A percentile compares a stretch with the other conserved stretches of the same genome.
Evolutionary conservation across 2,329 filamentous ascomycete species (phyloP).

Genomic region (Truncatella angustata): DNA sequence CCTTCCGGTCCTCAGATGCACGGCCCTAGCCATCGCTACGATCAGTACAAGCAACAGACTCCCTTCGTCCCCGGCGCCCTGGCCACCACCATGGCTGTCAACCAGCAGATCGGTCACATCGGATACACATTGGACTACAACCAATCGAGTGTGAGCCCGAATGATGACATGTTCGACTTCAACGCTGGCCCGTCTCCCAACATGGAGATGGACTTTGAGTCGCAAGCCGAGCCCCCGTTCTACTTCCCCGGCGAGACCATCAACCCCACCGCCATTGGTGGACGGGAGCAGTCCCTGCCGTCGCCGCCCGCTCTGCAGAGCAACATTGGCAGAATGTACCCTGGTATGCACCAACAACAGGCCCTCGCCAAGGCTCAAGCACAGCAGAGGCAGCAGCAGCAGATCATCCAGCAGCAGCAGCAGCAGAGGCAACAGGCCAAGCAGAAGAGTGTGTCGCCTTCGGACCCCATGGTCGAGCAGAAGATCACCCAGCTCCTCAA

Average conservation of each 20-base stretch:
- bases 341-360: constrained; percentile 89
- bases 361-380: constrained; percentile 72
- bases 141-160: constrained; percentile 57
- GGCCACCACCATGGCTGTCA: constrained; percentile 76
- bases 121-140: constrained; percentile 54
- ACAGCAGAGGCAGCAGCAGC: constrained; percentile 38
- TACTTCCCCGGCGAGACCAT: constrained; percentile 62
- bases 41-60: constrained; percentile 92
- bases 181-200: constrained; percentile 65
- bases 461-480: constrained; percentile 78
- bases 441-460: constrained; percentile 49
- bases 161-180: constrained; percentile 71
- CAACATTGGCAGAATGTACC: constrained; percentile 75
- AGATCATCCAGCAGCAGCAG: constrained; percentile 38
- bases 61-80: constrained; percentile 84
- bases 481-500: constrained; percentile 91
- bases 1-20: constrained; percentile 60
- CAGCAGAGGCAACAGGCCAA: constrained; percentile 45
- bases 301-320: constrained; percentile 48
- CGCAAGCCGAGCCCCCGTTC: constrained; percentile 56
- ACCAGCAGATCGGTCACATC: constrained; percentile 56
- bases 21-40: constrained; percentile 91
- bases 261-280: constrained; percentile 70
- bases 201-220: constrained; percentile 69
- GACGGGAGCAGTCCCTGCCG: constrained; percentile 53